Base-by-base conservation (phyloP, 2,329 filamentous ascomycete genomes). In the Myrmaecium sp. region DNA sequence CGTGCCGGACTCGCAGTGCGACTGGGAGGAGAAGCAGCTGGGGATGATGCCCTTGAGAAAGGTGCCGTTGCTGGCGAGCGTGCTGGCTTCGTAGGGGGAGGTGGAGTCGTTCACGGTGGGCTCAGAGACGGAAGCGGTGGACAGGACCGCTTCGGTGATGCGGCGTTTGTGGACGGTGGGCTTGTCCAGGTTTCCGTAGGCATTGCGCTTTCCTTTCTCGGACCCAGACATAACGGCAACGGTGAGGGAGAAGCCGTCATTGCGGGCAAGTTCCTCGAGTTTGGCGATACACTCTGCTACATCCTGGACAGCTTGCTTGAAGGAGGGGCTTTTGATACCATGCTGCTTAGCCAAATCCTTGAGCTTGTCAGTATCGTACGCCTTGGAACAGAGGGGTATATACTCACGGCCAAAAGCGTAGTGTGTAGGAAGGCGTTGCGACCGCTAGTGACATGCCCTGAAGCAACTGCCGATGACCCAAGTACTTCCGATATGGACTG, bases 11-110 rank as follows among this genome's bases (percentile, higher is more conserved):
- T 65, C 55, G 55, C 86, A 95, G 30, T 65, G 59, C 21, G 73
- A 69, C 39, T 71, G 55, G 2, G 73, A 74, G 27, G 60, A 49
- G 60, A 91, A 86, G 64, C 86, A 95, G 23, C 69, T 54, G 5
- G 79, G 75, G 24, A 84, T 62, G 14, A 69, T 57, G 29, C 63
- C 62, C 17, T 52, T 44, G 14, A 59, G 52, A 5, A 60, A 40
- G 10, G 36, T 37, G 17, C 44, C 38, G 21, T 46, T 43, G 26
- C 43, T 39, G 30, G 21, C 35, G 27, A 18, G 25, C n/a, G 24
- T 29, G 34, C 24, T 37, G 36, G 37, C 38, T 23, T 34, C 33
- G 31, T 32, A 29, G 31, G 45, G 30, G 28, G 37, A 14, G 35
- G 39, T 39, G 32, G 44, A 43, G 35, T 47, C 33, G 53, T 31